Evolutionary conservation across 1,139 yeast species (phyloP).

Genomic region (Pichia sp.): DNA sequence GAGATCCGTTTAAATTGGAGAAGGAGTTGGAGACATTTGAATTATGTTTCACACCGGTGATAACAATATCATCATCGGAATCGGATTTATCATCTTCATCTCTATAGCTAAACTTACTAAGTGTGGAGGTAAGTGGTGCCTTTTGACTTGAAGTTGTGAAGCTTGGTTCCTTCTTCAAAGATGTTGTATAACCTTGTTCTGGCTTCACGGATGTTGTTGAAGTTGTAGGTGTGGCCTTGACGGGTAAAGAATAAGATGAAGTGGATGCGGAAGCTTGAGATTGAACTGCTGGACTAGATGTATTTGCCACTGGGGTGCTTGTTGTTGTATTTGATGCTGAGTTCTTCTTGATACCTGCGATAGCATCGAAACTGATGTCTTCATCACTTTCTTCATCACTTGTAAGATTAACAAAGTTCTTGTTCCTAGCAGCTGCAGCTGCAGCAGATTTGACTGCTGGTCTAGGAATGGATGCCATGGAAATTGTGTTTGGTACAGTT

Average conservation of each 20-base stretch:
- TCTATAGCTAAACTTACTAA: slow-evolving; percentile 14
- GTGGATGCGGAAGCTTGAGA: no score
- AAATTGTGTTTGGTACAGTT: neutral
- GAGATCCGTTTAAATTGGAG: no score
- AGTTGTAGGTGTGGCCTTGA: no score
- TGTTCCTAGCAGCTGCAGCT: neutral
- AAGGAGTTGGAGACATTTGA: neutral
- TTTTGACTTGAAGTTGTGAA: neutral
- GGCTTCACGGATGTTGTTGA: neutral
- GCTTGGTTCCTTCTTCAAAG: neutral
- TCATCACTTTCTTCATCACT: slow-evolving; percentile 16
- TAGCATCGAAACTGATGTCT: slow-evolving; percentile 5
- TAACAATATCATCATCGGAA: slow-evolving; percentile 19
- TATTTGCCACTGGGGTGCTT: neutral
- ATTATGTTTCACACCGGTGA: slow-evolving; percentile 12
- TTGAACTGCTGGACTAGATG: no score
- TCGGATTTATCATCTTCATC: slow-evolving; percentile 14
- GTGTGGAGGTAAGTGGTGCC: neutral
- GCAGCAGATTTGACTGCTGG: neutral
- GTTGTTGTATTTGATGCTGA: neutral
- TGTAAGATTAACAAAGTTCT: slow-evolving; percentile 15
- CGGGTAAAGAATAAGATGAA: no score
- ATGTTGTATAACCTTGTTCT: neutral
- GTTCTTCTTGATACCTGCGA: neutral
- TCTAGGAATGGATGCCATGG: slow-evolving; percentile 2